Conservation (phyloP, 2,329 filamentous ascomycete species). For the Macrophomina phaseolina region DNA sequence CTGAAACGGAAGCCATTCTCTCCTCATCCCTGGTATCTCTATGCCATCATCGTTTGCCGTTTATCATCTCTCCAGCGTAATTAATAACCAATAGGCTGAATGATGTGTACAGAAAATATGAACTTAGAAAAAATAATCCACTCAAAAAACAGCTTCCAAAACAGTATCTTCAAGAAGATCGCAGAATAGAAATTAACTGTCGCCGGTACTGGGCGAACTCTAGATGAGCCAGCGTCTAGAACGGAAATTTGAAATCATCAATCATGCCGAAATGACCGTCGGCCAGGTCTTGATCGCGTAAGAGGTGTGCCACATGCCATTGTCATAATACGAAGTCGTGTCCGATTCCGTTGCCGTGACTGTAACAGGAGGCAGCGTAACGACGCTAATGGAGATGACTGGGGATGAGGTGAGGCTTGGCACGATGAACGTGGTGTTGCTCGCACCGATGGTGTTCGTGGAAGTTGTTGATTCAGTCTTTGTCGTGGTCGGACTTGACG, state of each 20-base stretch:
- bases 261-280: slow-evolving; percentile 10
- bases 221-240: slow-evolving; percentile 28
- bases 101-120: background rate
- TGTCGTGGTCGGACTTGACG: slow-evolving; percentile 18
- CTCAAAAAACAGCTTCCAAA: background rate
- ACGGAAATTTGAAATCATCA: background rate
- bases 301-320: slow-evolving; percentile 53
- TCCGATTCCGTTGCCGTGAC: slow-evolving; percentile 34
- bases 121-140: background rate
- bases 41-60: background rate
- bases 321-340: slow-evolving; percentile 49
- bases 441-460: background rate
- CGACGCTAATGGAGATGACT: slow-evolving; percentile 1
- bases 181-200: background rate
- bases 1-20: background rate
- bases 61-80: background rate
- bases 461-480: background rate
- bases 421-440: slow-evolving; percentile 1
- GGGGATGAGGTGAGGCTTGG: slow-evolving; percentile 2
- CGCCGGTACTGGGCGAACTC: background rate
- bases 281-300: slow-evolving; percentile 45
- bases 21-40: background rate
- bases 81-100: background rate
- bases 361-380: slow-evolving; percentile 34
- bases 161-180: background rate